These are phyloP conservation scores for Talaromyces sp. DNA, from an alignment of 2,329 filamentous ascomycete genomes.

Conservation along the genomic window DNA sequence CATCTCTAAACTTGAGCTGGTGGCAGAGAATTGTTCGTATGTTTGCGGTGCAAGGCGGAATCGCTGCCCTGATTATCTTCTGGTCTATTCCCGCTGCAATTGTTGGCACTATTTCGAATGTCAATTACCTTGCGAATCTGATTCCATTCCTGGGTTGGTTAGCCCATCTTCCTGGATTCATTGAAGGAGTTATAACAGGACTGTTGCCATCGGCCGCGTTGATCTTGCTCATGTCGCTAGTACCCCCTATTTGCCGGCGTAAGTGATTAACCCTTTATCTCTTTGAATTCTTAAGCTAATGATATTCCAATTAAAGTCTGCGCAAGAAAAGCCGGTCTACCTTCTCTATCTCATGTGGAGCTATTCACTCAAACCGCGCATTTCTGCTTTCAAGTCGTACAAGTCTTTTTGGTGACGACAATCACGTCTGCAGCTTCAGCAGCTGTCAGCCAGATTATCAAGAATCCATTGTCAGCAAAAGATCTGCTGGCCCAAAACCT, in stretches of 20 bases:
- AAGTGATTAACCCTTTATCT: constrained; percentile 30
- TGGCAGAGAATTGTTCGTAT: constrained; percentile 72
- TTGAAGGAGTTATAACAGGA: constrained; percentile 78
- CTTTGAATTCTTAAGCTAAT: constrained; percentile 6
- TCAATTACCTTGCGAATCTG: constrained; percentile 57
- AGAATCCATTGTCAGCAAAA: constrained; percentile 60
- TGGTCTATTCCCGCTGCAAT: constrained; percentile 72
- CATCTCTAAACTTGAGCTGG: constrained; percentile 73
- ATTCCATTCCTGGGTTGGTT: constrained; percentile 68
- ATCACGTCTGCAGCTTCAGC: constrained; percentile 74
- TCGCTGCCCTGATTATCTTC: constrained; percentile 76
- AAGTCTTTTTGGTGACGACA: constrained; percentile 85
- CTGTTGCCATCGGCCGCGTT: constrained; percentile 75
- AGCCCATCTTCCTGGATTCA: constrained; percentile 58
- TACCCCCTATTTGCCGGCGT: constrained; percentile 76
- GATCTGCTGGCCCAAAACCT: constrained; percentile 66
- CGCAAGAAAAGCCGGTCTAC: constrained; percentile 73
- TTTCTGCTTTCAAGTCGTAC: constrained; percentile 67
- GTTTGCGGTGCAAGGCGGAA: constrained; percentile 62
- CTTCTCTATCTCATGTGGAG: constrained; percentile 73
- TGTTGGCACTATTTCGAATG: constrained; percentile 82
- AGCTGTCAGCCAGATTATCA: constrained; percentile 59
- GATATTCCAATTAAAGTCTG: constrained; percentile 49
- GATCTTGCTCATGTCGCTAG: constrained; percentile 77
- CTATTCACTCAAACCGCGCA: constrained; percentile 87